Evolutionary conservation across 148 eudicot species (phyloP).

Genomic region (Chenopodium quinoa): DNA sequence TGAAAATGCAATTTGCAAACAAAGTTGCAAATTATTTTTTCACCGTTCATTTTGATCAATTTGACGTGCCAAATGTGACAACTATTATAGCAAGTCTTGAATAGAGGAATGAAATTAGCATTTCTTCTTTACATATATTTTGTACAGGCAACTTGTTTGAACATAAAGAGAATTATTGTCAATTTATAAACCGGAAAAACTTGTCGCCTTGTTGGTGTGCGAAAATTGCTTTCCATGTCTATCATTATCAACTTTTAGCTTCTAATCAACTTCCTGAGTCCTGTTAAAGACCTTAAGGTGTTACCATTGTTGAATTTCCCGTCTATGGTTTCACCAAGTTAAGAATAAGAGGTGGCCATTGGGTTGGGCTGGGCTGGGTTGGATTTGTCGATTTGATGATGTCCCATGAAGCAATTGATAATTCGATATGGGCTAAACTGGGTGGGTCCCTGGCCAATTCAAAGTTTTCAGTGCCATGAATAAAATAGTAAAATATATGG

Average conservation of each 20-base stretch:
- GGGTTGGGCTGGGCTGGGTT: neutral
- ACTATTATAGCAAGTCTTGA: neutral
- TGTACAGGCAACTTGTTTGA: neutral
- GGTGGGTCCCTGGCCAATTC: neutral
- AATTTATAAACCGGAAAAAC: neutral
- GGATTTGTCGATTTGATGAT: neutral
- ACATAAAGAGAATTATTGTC: neutral
- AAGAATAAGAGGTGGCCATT: neutral
- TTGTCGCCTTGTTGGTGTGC: neutral
- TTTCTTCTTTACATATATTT: neutral
- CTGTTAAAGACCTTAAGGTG: no score
- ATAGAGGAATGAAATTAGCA: neutral
- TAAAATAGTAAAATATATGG: no score
- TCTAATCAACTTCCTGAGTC: neutral
- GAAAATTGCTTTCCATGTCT: neutral
- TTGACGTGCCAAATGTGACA: neutral
- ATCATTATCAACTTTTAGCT: neutral
- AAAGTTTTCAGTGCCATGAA: no score
- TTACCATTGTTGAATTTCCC: neutral
- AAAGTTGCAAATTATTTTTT: neutral
- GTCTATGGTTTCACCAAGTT: no score
- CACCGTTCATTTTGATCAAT: neutral
- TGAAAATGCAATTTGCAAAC: constrained; percentile 3
- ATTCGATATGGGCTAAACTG: neutral
- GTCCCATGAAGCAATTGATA: neutral